These are phyloP conservation scores for Colletotrichum scovillei DNA, from an alignment of 2,329 filamentous ascomycete species.

Conservation along the genomic window DNA sequence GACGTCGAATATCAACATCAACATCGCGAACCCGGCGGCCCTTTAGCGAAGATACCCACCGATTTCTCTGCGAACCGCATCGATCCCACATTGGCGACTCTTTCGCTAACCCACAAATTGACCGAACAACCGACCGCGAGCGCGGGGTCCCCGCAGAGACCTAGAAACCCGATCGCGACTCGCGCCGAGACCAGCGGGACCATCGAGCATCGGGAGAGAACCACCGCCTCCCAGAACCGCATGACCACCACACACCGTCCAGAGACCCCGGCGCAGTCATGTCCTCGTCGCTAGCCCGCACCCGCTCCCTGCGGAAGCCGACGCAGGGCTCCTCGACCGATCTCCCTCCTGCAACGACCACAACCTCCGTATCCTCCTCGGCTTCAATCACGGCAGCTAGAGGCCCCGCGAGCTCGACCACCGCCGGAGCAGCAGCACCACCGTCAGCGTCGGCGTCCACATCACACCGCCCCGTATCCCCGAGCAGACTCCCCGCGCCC, in stretches of 20 bases:
- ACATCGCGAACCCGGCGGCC: background rate
- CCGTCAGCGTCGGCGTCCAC: background rate
- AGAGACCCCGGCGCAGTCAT: conserved; percentile 41
- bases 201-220: background rate
- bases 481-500: conserved; percentile 31
- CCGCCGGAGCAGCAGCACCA: background rate
- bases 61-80: background rate
- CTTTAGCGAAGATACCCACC: background rate
- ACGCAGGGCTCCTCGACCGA: conserved; percentile 40
- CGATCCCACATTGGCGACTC: background rate
- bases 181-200: background rate
- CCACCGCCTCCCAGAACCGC: background rate
- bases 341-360: conserved; percentile 15
- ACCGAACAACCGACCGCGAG: background rate
- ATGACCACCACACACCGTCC: background rate
- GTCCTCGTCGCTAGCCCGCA: conserved; percentile 57
- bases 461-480: conserved; percentile 21
- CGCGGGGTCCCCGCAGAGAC: background rate
- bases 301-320: conserved; percentile 61
- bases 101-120: too few relatives aligned
- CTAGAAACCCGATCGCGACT: too few relatives aligned
- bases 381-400: background rate
- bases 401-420: background rate
- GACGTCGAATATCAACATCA: conserved; percentile 27
- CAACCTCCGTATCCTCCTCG: conserved; percentile 7